A percentile compares a stretch with the other conserved stretches of the same genome.
These are phyloP conservation scores for Pestalotiopsis sp. DNA, from an alignment of 2,329 filamentous ascomycete genomes.

Conservation along the genomic window DNA sequence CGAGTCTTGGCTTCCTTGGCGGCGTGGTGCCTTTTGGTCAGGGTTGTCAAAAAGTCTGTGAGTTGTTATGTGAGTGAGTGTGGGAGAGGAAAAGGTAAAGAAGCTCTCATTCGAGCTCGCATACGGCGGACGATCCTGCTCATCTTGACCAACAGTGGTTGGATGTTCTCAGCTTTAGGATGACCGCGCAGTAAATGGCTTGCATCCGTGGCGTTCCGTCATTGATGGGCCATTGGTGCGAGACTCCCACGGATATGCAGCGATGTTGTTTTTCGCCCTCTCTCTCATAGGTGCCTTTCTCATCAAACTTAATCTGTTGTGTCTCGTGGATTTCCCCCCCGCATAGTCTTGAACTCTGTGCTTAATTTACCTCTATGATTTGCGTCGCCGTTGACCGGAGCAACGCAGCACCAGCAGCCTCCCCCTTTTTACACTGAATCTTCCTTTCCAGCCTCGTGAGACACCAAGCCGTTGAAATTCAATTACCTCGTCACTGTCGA, in stretches of 20 bases:
- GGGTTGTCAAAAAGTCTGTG: background rate
- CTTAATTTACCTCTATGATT: background rate
- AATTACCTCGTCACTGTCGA: background rate
- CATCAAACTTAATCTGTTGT: background rate
- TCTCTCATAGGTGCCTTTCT: background rate
- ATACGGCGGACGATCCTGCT: background rate
- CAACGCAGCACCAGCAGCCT: background rate
- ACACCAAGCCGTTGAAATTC: background rate
- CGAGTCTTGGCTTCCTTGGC: background rate
- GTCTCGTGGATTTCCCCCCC: background rate
- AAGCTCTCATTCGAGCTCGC: background rate
- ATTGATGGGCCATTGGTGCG: background rate
- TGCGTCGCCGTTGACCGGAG: slow-evolving; percentile 5
- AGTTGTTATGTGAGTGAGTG: background rate
- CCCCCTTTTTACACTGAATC: background rate
- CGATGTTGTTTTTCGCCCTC: background rate
- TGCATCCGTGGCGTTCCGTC: background rate
- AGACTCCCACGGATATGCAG: background rate
- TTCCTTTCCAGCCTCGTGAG: background rate
- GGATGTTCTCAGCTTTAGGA: background rate
- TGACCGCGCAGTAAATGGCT: background rate
- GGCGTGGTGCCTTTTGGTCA: background rate
- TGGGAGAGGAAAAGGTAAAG: background rate
- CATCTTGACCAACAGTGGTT: background rate
- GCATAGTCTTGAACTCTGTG: background rate